phyloP scores from a whole-genome alignment of 1,139 yeast genomes.

The Sugiyamaella paludigena region DNA sequence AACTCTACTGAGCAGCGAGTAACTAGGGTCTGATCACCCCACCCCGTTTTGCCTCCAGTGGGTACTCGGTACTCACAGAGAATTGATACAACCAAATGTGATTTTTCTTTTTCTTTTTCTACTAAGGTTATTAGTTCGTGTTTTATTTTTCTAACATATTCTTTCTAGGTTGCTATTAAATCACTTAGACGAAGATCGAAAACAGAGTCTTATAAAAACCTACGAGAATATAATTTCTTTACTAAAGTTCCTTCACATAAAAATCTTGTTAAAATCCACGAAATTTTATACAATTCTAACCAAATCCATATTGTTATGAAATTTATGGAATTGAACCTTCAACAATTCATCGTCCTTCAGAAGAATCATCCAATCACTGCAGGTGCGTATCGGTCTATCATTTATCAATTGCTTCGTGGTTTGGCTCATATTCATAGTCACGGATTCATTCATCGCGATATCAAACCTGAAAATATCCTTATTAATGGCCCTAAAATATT shows the following conservation, averaged over 20 bases:
- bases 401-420: slow-evolving; percentile 64
- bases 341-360: slow-evolving; percentile 49
- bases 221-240: slow-evolving; percentile 76
- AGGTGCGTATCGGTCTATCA: slow-evolving; percentile 14
- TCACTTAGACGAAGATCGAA: slow-evolving; percentile 59
- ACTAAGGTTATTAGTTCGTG: too few species aligned
- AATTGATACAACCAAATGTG: too few species aligned
- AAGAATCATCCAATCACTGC: slow-evolving; percentile 52
- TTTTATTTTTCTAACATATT: not conserved
- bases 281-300: slow-evolving; percentile 67
- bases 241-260: slow-evolving; percentile 68
- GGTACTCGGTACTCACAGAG: too few species aligned
- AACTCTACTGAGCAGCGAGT: too few species aligned
- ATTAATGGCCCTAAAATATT: slow-evolving; percentile 40
- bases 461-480: slow-evolving; percentile 88
- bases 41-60: too few species aligned
- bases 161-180: slow-evolving; percentile 67
- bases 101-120: too few species aligned
- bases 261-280: slow-evolving; percentile 69
- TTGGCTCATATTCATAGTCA: slow-evolving; percentile 75
- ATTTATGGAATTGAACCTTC: slow-evolving; percentile 75
- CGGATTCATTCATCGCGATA: slow-evolving; percentile 82
- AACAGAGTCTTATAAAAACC: slow-evolving; percentile 38
- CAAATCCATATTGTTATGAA: slow-evolving; percentile 75
- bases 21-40: too few species aligned